phyloP scores from a whole-genome alignment of 2,329 filamentous ascomycete genomes.

The Coccinonectria pachysandricola region DNA sequence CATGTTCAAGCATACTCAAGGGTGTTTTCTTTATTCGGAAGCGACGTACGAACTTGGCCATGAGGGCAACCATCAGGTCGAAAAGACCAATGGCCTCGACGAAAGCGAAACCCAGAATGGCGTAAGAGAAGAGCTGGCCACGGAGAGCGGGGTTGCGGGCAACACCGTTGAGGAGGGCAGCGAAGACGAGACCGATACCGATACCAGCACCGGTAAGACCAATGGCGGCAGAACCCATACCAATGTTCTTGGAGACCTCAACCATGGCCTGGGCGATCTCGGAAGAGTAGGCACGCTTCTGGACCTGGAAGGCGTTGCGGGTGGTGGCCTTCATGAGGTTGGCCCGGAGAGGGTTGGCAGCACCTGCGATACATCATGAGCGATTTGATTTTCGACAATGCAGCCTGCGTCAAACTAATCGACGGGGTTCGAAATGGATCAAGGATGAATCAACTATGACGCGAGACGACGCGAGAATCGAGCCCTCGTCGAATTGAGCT shows the following conservation, averaged over 20 bases:
- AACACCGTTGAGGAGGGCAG: slow-evolving; percentile 77
- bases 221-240: slow-evolving; percentile 83
- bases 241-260: slow-evolving; percentile 83
- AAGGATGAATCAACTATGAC: too few species aligned
- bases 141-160: slow-evolving; percentile 91
- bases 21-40: slow-evolving; percentile 2
- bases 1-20: not conserved
- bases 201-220: slow-evolving; percentile 89
- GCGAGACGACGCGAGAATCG: too few species aligned
- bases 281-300: slow-evolving; percentile 72
- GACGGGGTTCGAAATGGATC: too few species aligned
- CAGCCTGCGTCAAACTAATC: too few species aligned
- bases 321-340: slow-evolving; percentile 56
- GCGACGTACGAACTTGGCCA: slow-evolving; percentile 73
- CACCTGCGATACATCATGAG: slow-evolving; percentile 32
- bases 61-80: slow-evolving; percentile 87
- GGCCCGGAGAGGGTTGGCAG: slow-evolving; percentile 59
- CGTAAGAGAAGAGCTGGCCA: slow-evolving; percentile 92
- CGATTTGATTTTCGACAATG: slow-evolving; percentile 17
- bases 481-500: slow-evolving; percentile 4
- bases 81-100: slow-evolving; percentile 86
- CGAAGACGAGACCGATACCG: slow-evolving; percentile 93
- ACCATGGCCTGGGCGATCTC: slow-evolving; percentile 83
- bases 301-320: slow-evolving; percentile 53
- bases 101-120: slow-evolving; percentile 93